Conservation (phyloP, 1,139 yeast genomes). For the Magnusiomyces clavatus region DNA sequence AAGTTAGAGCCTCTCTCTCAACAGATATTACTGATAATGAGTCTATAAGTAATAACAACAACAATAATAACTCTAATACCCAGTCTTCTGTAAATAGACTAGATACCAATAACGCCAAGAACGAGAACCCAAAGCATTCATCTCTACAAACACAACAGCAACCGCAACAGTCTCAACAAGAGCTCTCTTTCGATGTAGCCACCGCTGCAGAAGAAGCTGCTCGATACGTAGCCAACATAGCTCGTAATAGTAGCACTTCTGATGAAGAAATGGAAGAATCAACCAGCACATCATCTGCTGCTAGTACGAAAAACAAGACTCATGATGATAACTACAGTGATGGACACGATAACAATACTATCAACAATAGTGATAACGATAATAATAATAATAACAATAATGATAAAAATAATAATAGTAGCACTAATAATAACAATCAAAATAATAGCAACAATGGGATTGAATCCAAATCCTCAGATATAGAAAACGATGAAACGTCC, state of each 20-base stretch:
- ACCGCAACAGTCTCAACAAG: too few relatives aligned
- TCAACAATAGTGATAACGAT: not conserved
- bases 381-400: not conserved
- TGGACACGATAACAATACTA: not conserved
- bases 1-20: not conserved
- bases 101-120: too few relatives aligned
- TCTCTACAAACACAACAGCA: too few relatives aligned
- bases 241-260: not conserved
- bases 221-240: not conserved
- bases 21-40: not conserved
- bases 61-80: too few relatives aligned
- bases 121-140: too few relatives aligned
- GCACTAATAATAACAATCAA: not conserved
- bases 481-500: not conserved
- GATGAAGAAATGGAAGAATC: not conserved
- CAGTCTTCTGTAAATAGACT: too few relatives aligned
- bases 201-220: slow-evolving; percentile 3
- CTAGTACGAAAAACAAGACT: too few relatives aligned
- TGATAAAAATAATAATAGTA: not conserved
- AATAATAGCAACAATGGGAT: not conserved
- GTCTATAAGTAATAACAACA: too few relatives aligned
- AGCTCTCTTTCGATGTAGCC: too few relatives aligned
- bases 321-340: too few relatives aligned
- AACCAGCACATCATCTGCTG: too few relatives aligned
- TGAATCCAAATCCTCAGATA: not conserved